These are phyloP conservation scores for Filobasidium floriforme DNA, from an alignment of 768 basidiomycete species.

Conservation along the genomic window DNA sequence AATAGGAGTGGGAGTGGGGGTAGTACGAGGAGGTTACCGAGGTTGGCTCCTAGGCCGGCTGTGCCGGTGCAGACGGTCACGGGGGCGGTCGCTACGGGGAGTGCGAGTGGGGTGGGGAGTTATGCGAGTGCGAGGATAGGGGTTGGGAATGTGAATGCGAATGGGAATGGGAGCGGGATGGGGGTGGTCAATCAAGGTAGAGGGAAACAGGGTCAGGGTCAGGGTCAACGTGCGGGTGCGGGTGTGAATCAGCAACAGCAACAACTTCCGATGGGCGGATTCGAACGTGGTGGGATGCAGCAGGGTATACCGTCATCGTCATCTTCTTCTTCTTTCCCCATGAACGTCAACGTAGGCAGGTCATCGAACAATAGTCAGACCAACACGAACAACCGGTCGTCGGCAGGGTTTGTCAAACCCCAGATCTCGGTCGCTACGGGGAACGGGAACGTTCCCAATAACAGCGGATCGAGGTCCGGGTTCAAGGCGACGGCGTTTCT, in stretches of 20 bases:
- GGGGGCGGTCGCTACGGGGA: slow-evolving; percentile 10
- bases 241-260: neutral
- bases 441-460: neutral
- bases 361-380: no score
- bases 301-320: neutral
- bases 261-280: neutral
- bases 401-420: neutral
- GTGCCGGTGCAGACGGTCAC: slow-evolving; percentile 3
- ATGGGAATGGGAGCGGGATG: neutral
- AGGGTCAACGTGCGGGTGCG: neutral
- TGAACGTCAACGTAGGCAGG: no score
- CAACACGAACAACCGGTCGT: neutral
- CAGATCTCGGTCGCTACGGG: neutral
- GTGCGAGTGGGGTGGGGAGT: slow-evolving; percentile 6
- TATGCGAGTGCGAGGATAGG: slow-evolving; percentile 8
- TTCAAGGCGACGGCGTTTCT: neutral
- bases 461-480: neutral
- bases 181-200: neutral
- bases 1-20: slow-evolving; percentile 2
- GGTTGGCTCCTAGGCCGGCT: slow-evolving; percentile 16
- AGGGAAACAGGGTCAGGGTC: neutral
- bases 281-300: neutral
- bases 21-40: slow-evolving; percentile 10
- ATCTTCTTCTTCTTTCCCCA: neutral
- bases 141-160: neutral